Conservation (phyloP, 495 filamentous ascomycete species). For the Penicillium argentinense region DNA sequence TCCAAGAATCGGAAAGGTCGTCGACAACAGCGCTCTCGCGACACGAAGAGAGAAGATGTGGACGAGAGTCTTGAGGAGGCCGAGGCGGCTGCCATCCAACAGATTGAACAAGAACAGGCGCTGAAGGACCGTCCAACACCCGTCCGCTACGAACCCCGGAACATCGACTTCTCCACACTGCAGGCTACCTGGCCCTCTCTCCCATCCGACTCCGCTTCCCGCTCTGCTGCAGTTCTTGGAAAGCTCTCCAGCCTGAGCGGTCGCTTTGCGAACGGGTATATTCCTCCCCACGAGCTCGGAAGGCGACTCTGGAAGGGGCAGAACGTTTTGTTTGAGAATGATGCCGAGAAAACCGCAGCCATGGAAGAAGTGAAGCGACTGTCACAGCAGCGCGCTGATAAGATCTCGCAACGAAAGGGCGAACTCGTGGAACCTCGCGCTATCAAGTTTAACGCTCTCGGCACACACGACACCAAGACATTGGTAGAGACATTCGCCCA, state of each 20-base stretch:
- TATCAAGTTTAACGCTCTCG: conserved; percentile 43
- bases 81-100: conserved; percentile 28
- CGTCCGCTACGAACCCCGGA: conserved; percentile 36
- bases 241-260: conserved; percentile 37
- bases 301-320: conserved; percentile 40
- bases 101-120: conserved; percentile 31
- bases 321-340: conserved; percentile 41
- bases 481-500: conserved; percentile 74
- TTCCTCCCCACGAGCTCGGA: conserved; percentile 40
- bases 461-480: conserved; percentile 55
- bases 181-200: conserved; percentile 46
- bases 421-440: conserved; percentile 38
- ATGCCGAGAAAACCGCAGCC: conserved; percentile 39
- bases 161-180: conserved; percentile 29
- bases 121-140: conserved; percentile 30
- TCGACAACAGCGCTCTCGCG: conserved; percentile 9
- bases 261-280: conserved; percentile 40
- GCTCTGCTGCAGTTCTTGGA: conserved; percentile 34
- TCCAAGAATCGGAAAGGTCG: conserved; percentile 10
- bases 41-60: conserved; percentile 7
- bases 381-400: conserved; percentile 39
- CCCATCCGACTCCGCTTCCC: conserved; percentile 30
- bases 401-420: conserved; percentile 41
- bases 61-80: conserved; percentile 25
- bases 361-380: conserved; percentile 36